These are phyloP conservation scores for Xerocomellus intermedius DNA, from an alignment of 768 basidiomycete species.

Conservation along the genomic window DNA sequence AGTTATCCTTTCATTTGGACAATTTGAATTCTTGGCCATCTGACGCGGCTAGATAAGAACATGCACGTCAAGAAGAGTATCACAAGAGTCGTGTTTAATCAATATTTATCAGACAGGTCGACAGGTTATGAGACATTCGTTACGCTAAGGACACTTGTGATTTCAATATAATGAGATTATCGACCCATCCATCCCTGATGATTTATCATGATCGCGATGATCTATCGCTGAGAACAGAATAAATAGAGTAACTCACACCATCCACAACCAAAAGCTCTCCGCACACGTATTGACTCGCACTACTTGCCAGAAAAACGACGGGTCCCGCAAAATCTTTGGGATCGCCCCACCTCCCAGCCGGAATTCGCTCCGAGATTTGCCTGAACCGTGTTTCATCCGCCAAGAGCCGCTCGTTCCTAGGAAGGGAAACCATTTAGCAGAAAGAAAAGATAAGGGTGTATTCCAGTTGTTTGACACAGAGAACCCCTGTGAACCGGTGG, in stretches of 20 bases:
- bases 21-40: conserved; percentile 2
- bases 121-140: not conserved
- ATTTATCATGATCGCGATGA: conserved; percentile 6
- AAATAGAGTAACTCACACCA: conserved; percentile 47
- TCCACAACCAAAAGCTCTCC: conserved; percentile 69
- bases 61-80: conserved; percentile 17
- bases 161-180: conserved; percentile 14
- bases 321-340: conserved; percentile 69
- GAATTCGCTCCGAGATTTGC: conserved; percentile 72
- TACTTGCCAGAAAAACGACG: conserved; percentile 62
- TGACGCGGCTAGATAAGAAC: conserved; percentile 5
- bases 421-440: conserved; percentile 14
- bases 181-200: conserved; percentile 65
- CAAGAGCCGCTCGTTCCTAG: conserved; percentile 65
- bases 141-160: not conserved
- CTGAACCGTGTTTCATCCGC: conserved; percentile 57
- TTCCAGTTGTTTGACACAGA: not conserved
- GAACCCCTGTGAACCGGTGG: conserved; percentile 5
- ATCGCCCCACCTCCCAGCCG: conserved; percentile 64
- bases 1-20: conserved; percentile 6
- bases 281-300: conserved; percentile 64
- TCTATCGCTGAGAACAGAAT: conserved; percentile 1
- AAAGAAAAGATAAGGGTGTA: conserved; percentile 8
- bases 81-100: conserved; percentile 1
- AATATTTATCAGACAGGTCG: not conserved